phyloP scores from a whole-genome alignment of 140 eudicot species.

The Bidens hawaiensis region DNA sequence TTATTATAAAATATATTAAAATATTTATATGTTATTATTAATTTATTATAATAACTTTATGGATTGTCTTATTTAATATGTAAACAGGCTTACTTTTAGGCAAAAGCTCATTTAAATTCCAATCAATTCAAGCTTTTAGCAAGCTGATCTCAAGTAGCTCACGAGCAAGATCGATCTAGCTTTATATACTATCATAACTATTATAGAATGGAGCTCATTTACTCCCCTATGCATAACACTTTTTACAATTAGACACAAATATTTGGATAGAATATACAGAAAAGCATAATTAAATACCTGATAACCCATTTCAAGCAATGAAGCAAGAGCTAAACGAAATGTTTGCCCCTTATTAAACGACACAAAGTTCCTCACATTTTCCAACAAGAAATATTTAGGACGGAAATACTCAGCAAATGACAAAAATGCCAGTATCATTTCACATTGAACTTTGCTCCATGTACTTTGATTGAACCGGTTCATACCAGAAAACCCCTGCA shows the following conservation, averaged over 20 bases:
- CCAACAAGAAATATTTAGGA: conserved; percentile 68
- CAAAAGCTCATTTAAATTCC: too few species aligned
- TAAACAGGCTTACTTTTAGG: too few species aligned
- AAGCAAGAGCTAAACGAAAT: conserved; percentile 65
- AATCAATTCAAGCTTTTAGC: too few species aligned
- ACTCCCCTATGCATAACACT: too few species aligned
- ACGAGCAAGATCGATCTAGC: too few species aligned
- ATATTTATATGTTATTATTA: too few species aligned
- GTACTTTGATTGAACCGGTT: conserved; percentile 71
- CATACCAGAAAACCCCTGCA: conserved; percentile 85
- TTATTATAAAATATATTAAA: too few species aligned
- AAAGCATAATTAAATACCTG: conserved; percentile 41
- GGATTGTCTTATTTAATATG: too few species aligned
- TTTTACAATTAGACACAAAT: not conserved
- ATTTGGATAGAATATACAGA: not conserved
- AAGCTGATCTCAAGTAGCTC: too few species aligned
- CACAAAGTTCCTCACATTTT: conserved; percentile 74
- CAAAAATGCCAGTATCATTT: conserved; percentile 69
- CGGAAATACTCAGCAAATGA: conserved; percentile 77
- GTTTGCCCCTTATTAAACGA: conserved; percentile 79
- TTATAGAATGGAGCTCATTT: too few species aligned
- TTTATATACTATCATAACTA: too few species aligned
- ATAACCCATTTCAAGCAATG: conserved; percentile 83
- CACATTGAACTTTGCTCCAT: conserved; percentile 85
- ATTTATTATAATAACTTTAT: too few species aligned